Evolutionary conservation across 2,329 filamentous ascomycete species (phyloP).

Genomic region (Pestalotiopsis sp.): DNA sequence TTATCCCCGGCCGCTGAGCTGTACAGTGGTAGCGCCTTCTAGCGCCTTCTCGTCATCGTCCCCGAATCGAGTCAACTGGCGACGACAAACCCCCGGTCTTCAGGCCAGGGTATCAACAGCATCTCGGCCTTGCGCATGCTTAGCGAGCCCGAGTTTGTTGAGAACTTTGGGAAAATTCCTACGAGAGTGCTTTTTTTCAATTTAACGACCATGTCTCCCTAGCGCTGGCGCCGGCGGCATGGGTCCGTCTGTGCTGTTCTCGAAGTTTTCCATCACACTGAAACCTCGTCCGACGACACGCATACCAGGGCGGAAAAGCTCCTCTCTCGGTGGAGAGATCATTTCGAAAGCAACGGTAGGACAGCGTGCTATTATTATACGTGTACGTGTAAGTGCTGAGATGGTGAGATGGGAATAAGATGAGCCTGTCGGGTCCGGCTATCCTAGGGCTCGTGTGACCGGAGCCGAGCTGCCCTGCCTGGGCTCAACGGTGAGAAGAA

Average conservation of each 20-base stretch:
- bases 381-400: background rate
- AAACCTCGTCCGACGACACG: background rate
- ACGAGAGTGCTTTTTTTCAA: no score
- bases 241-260: background rate
- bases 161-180: background rate
- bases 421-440: background rate
- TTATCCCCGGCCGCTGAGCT: background rate
- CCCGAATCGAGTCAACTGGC: no score
- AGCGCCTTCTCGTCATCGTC: no score
- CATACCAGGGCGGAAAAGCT: background rate
- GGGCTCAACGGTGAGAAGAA: no score
- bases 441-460: background rate
- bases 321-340: background rate
- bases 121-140: background rate
- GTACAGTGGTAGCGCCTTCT: background rate
- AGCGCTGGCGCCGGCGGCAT: background rate
- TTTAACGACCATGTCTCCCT: background rate
- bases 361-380: background rate
- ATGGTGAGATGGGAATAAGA: background rate
- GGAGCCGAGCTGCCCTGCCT: background rate
- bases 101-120: background rate
- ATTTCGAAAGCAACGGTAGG: background rate
- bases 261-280: background rate
- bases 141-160: slow-evolving; percentile 10
- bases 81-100: no score